phyloP scores from a whole-genome alignment of 2,329 filamentous ascomycete genomes.

The Cryphonectria naterciae region DNA sequence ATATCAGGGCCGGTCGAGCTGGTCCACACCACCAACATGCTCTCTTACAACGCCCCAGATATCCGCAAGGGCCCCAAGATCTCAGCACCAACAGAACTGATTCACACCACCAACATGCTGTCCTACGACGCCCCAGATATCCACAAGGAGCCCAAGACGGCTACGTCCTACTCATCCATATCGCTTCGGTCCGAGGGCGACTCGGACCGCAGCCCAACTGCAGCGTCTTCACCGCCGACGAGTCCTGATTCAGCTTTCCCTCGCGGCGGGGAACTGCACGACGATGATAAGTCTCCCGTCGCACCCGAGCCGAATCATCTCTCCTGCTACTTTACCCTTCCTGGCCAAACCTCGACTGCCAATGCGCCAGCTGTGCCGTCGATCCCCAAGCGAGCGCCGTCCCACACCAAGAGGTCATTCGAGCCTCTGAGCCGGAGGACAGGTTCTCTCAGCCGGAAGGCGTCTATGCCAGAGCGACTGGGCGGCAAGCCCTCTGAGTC shows the following conservation, averaged over 20 bases:
- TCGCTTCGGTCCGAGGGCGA: conserved; percentile 69
- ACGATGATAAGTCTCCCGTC: conserved; percentile 48
- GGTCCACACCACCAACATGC: conserved; percentile 93
- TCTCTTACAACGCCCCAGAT: conserved; percentile 92
- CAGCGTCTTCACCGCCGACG: conserved; percentile 64
- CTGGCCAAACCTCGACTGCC: conserved; percentile 46
- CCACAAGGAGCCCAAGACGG: conserved; percentile 45
- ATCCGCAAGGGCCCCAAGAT: conserved; percentile 69
- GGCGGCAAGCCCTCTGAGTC: conserved; percentile 48
- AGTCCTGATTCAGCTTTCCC: conserved; percentile 67
- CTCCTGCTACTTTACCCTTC: conserved; percentile 67
- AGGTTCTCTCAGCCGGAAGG: conserved; percentile 51
- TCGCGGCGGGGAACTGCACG: conserved; percentile 18
- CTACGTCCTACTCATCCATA: conserved; percentile 56
- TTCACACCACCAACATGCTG: conserved; percentile 95
- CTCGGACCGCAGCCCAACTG: conserved; percentile 67
- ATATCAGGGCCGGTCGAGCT: conserved; percentile 89
- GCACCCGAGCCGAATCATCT: conserved; percentile 68
- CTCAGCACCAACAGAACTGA: conserved; percentile 81
- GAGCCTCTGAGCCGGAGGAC: conserved; percentile 64
- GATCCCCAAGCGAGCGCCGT: conserved; percentile 78
- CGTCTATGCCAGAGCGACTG: conserved; percentile 67
- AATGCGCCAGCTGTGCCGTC: conserved; percentile 52
- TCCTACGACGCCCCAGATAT: conserved; percentile 94
- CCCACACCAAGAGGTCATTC: conserved; percentile 84